Base-by-base conservation (phyloP, 2,329 filamentous ascomycete genomes). In the Aspergillus sp. region DNA sequence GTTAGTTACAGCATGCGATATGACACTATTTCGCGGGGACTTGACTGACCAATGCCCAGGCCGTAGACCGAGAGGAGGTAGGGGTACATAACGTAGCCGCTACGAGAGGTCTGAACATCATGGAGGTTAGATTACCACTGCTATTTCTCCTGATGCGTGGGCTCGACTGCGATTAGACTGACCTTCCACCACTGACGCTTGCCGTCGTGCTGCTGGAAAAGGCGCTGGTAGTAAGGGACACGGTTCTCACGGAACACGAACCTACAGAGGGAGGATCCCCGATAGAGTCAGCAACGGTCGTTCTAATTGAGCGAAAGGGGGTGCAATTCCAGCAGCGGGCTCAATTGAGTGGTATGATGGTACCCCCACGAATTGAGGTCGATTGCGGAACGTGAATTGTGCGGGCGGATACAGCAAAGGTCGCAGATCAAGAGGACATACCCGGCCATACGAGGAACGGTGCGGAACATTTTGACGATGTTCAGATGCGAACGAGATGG, bases 131-230 rank as follows among this genome's bases (percentile, higher is more conserved):
- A 24, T 40, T 19, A 4, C 20, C 24, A 19, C 35, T 33, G 40
- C 40, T 5, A 17, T 22, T 36, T 32, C 14, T 38, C 6, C 45
- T 30, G 30, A 19, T 22, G 20, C 32, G 13, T 32, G 13, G 20
- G 14, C 19, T 45, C 16, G 14, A 20, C 17, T 24, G 19, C 17
- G 52, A 51, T 44, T 47, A 48, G 45, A 79, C 82, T 72, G 66
- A 87, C 85, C 83, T 87, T 86, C 70, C 80, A 75, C 84, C 85
- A 88, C 70, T 83, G 79, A 70, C 85, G 78, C 67, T 84, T 73
- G 64, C 84, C 84, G 68, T 87, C 85, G 69, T 86, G 76, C 58
- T 75, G 78, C 75, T 87, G 85, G 76, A 84, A 85, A 45, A 86
- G 77, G 61, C 82, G 78, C 76, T 88, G 85, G 76, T 85, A 88